These are phyloP conservation scores for Irineochytrium annulatum DNA, from an alignment of 192 early-diverging fungal species.

Conservation along the genomic window DNA sequence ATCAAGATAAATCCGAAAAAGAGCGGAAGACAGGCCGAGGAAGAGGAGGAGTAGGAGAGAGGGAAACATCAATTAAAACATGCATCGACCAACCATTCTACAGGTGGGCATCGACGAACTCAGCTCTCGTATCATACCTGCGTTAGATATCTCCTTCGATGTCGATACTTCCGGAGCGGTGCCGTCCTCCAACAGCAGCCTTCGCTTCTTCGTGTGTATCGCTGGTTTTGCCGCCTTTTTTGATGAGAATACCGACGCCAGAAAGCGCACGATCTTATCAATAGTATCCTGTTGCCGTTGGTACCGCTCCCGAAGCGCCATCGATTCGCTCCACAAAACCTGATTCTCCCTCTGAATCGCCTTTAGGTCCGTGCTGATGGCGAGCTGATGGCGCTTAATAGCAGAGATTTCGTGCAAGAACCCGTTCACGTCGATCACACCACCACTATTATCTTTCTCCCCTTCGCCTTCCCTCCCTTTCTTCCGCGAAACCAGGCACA, in stretches of 20 bases:
- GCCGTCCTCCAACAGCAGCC: slow-evolving; percentile 24
- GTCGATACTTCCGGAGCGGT: not conserved
- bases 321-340: slow-evolving; percentile 81
- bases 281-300: slow-evolving; percentile 86
- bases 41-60: not conserved
- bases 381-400: slow-evolving; percentile 85
- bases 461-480: slow-evolving; percentile 39
- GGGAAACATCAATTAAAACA: not conserved
- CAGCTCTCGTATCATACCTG: not conserved
- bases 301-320: slow-evolving; percentile 69
- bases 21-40: not conserved
- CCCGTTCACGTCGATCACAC: slow-evolving; percentile 37
- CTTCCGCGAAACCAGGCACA: slow-evolving; percentile 84
- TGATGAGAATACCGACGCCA: slow-evolving; percentile 77
- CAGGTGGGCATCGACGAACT: not conserved
- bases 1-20: not conserved
- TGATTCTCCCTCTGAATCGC: slow-evolving; percentile 85
- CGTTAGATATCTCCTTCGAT: not conserved
- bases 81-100: not conserved
- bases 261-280: slow-evolving; percentile 88
- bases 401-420: slow-evolving; percentile 70
- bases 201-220: slow-evolving; percentile 27
- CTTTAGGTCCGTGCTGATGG: slow-evolving; percentile 82
- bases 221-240: slow-evolving; percentile 1
- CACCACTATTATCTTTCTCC: slow-evolving; percentile 27